phyloP scores from a whole-genome alignment of 495 filamentous ascomycete species.

The Aspergillus cavernicola region DNA sequence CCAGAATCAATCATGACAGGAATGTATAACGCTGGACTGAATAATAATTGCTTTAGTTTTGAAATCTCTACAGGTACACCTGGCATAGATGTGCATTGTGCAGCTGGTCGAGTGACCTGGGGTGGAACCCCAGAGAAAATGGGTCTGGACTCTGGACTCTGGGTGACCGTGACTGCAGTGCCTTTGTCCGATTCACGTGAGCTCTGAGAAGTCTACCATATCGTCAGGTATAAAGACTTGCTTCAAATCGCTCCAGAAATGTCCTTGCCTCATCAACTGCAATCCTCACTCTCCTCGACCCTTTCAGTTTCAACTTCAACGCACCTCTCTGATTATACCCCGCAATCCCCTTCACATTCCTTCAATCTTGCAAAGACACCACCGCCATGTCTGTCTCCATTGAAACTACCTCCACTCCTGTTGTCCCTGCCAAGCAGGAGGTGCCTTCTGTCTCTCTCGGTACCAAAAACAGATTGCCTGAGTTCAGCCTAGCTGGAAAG shows the following conservation, averaged over 20 bases:
- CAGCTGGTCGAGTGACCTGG: conserved; percentile 3
- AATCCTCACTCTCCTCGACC: not conserved
- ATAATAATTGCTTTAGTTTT: too few relatives aligned
- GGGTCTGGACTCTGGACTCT: not conserved
- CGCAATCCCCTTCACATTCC: not conserved
- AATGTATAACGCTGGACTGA: too few relatives aligned
- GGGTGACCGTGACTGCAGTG: too few relatives aligned
- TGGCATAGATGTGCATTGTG: not conserved
- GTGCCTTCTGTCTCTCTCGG: conserved; percentile 33
- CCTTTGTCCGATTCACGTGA: too few relatives aligned
- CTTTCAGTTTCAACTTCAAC: not conserved
- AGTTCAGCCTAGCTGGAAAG: conserved; percentile 75
- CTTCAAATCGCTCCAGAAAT: not conserved
- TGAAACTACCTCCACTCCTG: conserved; percentile 30
- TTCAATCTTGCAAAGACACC: not conserved
- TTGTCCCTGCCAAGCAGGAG: conserved; percentile 17
- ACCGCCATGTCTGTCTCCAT: conserved; percentile 39
- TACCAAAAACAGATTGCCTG: conserved; percentile 54
- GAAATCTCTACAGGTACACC: not conserved
- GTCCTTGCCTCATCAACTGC: conserved; percentile 7
- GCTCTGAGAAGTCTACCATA: conserved; percentile 13
- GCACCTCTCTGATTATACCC: not conserved
- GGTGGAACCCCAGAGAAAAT: not conserved
- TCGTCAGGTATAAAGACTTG: conserved; percentile 16
- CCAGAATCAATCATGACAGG: too few relatives aligned